Percentiles rank a stretch among this genome's conserved stretches.
Evolutionary conservation across 2,329 filamentous ascomycete genomes (phyloP).

Genomic region (Cladosporium sphaerospermum): DNA sequence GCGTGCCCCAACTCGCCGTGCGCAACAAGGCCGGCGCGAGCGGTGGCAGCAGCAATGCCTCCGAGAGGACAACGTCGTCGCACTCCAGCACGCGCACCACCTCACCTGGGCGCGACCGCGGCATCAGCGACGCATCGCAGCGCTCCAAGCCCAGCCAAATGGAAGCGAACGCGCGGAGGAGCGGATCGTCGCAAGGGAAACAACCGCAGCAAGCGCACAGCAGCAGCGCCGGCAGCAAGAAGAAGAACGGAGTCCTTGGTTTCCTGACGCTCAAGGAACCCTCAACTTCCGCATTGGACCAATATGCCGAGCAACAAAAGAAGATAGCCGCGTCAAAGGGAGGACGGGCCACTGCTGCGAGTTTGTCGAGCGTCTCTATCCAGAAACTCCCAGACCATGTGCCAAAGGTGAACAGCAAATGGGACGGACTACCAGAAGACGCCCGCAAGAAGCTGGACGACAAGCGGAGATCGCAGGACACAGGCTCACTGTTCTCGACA

Average conservation of each 20-base stretch:
- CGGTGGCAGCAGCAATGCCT: constrained; percentile 1
- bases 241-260: constrained; percentile 35
- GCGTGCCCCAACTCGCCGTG: constrained; percentile 22
- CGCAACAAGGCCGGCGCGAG: constrained; percentile 12
- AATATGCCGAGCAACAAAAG: constrained; percentile 40
- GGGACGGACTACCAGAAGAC: constrained; percentile 45
- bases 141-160: constrained; percentile 2
- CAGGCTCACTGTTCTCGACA: neutral
- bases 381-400: constrained; percentile 44
- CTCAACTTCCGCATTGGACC: constrained; percentile 40
- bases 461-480: neutral
- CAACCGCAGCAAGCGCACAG: constrained; percentile 3
- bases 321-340: constrained; percentile 20
- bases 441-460: constrained; percentile 13
- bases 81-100: neutral
- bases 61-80: neutral
- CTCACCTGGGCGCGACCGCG: neutral
- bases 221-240: constrained; percentile 24
- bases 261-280: constrained; percentile 46
- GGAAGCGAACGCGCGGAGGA: neutral
- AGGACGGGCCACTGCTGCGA: constrained; percentile 22
- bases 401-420: constrained; percentile 50
- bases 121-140: constrained; percentile 6
- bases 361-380: constrained; percentile 34
- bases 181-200: neutral